Base-by-base conservation (phyloP, 2,329 filamentous ascomycete genomes). In the Parafenestella ontariensis region DNA sequence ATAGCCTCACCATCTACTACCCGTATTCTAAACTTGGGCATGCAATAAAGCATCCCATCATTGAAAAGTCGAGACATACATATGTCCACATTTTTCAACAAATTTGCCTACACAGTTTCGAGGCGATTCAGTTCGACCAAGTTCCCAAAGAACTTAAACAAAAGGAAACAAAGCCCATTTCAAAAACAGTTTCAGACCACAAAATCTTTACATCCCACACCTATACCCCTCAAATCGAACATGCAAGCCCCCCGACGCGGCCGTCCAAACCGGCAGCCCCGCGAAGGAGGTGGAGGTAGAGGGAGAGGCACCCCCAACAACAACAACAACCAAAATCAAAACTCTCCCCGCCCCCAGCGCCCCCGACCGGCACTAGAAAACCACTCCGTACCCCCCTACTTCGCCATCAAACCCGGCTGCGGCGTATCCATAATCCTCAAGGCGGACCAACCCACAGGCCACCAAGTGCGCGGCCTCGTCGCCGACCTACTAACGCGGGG, bases 351-450 rank as follows among this genome's bases (percentile, higher is more conserved):
- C 17, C 23, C 41, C n/a, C 13, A 17, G 23, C 24, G 51, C 52
- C 44, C 24, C 49, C 41, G 49, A 31, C 52, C 50, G 26, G 36
- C 49, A 7, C 56, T 54, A 23, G 49, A 59, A 9, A 52, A 59
- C 34, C 43, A 57, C n/a, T 52, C 62, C 31, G 66, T 74, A 8
- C 71, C 71, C 3, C 33, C 61, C 1, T 46, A 58, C 46, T 24
- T 59, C 8, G 40, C 56, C 10, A 50, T 91, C 4, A 81, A 83
- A 0, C 82, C 83, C 0, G 89, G 89, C 31, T 84, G 87, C 3
- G 59, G 69, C 3, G 90, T 93, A 48, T 89, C 87, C 44, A 90
- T 94, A 50, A 81, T 93, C 1, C 81, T 92, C 28, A 94, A 94
- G 67, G 81, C 83, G 56, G 90, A 94, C 73, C 90, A 94, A 71